Percentiles rank a stretch among this genome's conserved stretches.
Evolutionary conservation across 2,329 filamentous ascomycete species (phyloP).

Genomic region (Sporothrix luriei): DNA sequence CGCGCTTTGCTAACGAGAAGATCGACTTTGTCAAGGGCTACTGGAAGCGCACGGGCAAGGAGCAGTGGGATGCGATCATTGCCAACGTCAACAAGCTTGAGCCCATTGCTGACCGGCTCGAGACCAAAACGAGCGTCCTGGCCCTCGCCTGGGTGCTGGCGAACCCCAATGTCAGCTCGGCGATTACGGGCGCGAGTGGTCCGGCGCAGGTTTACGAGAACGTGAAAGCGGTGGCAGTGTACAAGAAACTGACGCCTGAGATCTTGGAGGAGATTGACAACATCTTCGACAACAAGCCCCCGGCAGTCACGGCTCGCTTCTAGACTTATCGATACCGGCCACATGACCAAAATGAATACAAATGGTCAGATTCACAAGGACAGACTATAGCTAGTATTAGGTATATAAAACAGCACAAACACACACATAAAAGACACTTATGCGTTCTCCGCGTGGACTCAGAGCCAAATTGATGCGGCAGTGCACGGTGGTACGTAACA

Average conservation of each 20-base stretch:
- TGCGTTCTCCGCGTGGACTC: not conserved
- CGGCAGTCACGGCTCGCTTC: conserved; percentile 45
- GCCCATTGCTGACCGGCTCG: conserved; percentile 66
- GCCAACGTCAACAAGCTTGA: conserved; percentile 61
- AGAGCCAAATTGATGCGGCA: not conserved
- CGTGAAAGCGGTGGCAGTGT: conserved; percentile 53
- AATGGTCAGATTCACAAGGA: not conserved
- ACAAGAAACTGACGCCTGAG: conserved; percentile 61
- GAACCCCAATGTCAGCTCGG: conserved; percentile 63
- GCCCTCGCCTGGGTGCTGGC: conserved; percentile 65
- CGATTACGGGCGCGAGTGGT: conserved; percentile 63
- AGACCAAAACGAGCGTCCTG: conserved; percentile 58
- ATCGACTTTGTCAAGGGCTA: conserved; percentile 59
- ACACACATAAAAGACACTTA: too few species aligned
- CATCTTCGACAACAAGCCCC: conserved; percentile 61
- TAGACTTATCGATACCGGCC: conserved; percentile 27
- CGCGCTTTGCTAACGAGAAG: conserved; percentile 59
- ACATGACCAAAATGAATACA: not conserved
- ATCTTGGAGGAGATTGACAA: conserved; percentile 62
- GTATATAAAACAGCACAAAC: not conserved
- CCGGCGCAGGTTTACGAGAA: conserved; percentile 64
- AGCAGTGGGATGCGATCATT: conserved; percentile 55
- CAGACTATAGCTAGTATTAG: conserved; percentile 10
- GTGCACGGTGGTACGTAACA: not conserved
- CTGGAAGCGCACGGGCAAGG: conserved; percentile 57